Evolutionary conservation across 805 yeast species (phyloP).

Genomic region (Spathaspora passalidarum): DNA sequence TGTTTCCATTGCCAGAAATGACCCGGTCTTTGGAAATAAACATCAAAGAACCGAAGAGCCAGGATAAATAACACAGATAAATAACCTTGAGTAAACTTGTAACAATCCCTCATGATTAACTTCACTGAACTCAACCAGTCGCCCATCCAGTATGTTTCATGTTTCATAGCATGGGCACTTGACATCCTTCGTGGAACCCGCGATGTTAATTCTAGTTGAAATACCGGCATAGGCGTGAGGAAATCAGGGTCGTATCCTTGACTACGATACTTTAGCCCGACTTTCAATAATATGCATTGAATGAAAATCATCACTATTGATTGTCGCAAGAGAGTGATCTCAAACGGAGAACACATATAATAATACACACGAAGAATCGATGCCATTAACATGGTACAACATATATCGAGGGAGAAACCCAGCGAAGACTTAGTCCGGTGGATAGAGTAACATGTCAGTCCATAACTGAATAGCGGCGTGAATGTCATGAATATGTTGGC

Average conservation of each 20-base stretch:
- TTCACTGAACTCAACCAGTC: neutral
- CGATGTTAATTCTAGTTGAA: constrained; percentile 25
- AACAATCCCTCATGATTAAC: constrained; percentile 1
- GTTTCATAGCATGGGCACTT: constrained; percentile 12
- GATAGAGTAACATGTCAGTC: constrained; percentile 74
- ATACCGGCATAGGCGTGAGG: constrained; percentile 25
- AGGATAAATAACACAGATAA: constrained; percentile 14
- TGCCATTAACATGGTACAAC: constrained; percentile 86
- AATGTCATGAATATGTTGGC: constrained; percentile 67
- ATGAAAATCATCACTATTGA: constrained; percentile 81
- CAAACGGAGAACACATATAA: constrained; percentile 78
- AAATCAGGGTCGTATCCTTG: constrained; percentile 30
- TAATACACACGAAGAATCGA: constrained; percentile 71
- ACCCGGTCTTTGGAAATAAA: constrained; percentile 55
- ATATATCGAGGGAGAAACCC: constrained; percentile 89
- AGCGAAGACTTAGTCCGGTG: constrained; percentile 58
- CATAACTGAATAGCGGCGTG: constrained; percentile 85
- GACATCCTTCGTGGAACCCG: constrained; percentile 18
- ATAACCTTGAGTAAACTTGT: constrained; percentile 4
- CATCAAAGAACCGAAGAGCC: constrained; percentile 63
- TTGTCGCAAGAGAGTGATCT: constrained; percentile 73
- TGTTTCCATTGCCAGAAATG: constrained; percentile 87
- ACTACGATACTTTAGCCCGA: constrained; percentile 58
- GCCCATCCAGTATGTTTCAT: constrained; percentile 14
- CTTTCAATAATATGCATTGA: constrained; percentile 61